A percentile compares a stretch with the other conserved stretches of the same genome.
Conservation (phyloP, 805 yeast genomes). For the Candida sphagnicola region DNA sequence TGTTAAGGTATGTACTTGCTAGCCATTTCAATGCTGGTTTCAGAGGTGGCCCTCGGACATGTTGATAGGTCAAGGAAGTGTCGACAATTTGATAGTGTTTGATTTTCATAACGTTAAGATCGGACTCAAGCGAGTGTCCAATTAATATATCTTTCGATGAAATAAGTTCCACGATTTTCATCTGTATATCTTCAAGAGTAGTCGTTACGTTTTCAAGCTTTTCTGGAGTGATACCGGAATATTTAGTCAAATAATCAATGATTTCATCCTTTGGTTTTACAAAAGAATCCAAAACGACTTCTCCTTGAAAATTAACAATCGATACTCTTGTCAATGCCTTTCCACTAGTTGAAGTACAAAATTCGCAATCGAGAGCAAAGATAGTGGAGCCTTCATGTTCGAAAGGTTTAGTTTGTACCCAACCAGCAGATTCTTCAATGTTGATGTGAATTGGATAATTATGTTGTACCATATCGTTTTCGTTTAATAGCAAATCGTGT, state of each 20-base stretch:
- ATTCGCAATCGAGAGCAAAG: slow-evolving; percentile 91
- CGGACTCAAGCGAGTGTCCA: slow-evolving; percentile 90
- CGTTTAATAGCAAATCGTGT: slow-evolving; percentile 49
- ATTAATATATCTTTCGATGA: slow-evolving; percentile 60
- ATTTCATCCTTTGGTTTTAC: slow-evolving; percentile 78
- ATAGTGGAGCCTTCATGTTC: slow-evolving; percentile 59
- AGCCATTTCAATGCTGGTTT: slow-evolving; percentile 76
- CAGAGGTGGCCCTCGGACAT: slow-evolving; percentile 76
- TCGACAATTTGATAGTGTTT: slow-evolving; percentile 76
- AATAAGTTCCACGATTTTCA: slow-evolving; percentile 45
- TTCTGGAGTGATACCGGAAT: slow-evolving; percentile 84
- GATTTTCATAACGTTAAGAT: slow-evolving; percentile 64
- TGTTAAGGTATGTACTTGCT: slow-evolving; percentile 50
- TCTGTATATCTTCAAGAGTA: slow-evolving; percentile 64
- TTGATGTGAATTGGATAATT: slow-evolving; percentile 57
- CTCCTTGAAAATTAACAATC: slow-evolving; percentile 58
- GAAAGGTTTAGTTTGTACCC: slow-evolving; percentile 40
- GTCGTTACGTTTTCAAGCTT: slow-evolving; percentile 58
- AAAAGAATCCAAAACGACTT: slow-evolving; percentile 61
- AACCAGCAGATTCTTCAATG: slow-evolving; percentile 5
- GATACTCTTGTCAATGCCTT: slow-evolving; percentile 76
- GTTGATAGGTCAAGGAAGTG: slow-evolving; percentile 74
- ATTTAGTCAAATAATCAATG: slow-evolving; percentile 75
- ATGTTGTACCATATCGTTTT: slow-evolving; percentile 45
- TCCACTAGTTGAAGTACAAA: slow-evolving; percentile 66